Conservation (phyloP, 139 green algal genomes). For the Edaphochlamys debaryana region DNA sequence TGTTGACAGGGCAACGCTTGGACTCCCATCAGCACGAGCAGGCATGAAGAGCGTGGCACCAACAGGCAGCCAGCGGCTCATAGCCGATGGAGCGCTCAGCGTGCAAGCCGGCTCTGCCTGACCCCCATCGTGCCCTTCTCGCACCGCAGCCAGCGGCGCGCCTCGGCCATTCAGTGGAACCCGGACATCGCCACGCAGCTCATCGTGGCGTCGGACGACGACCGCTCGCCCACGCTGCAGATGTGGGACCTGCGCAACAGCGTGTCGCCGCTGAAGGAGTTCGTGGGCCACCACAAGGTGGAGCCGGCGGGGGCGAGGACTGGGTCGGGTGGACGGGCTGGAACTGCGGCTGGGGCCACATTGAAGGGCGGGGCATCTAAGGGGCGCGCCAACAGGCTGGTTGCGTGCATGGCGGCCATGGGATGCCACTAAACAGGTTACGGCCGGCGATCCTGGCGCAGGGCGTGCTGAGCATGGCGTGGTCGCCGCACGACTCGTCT, state of each 20-base stretch:
- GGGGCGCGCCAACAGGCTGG: too few relatives aligned
- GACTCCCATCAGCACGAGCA: too few relatives aligned
- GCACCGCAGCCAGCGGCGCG: conserved; percentile 67
- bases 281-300: conserved; percentile 88
- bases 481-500: conserved; percentile 87
- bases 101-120: too few relatives aligned
- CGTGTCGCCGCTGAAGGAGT: conserved; percentile 87
- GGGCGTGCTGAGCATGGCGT: conserved; percentile 92
- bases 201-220: conserved; percentile 95
- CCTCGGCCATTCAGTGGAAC: conserved; percentile 91
- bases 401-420: too few relatives aligned
- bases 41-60: too few relatives aligned
- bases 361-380: too few relatives aligned
- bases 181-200: conserved; percentile 93
- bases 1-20: too few relatives aligned
- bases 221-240: conserved; percentile 88
- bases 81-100: too few relatives aligned
- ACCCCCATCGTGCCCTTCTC: too few relatives aligned
- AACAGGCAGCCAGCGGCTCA: too few relatives aligned
- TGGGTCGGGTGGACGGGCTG: background rate
- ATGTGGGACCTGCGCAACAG: conserved; percentile 97
- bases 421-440: too few relatives aligned
- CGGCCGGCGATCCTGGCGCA: conserved; percentile 31
- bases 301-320: too few relatives aligned
- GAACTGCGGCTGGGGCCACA: background rate